Evolutionary conservation across 306 rosid species (phyloP).

Genomic region (Arachis stenosperma): DNA sequence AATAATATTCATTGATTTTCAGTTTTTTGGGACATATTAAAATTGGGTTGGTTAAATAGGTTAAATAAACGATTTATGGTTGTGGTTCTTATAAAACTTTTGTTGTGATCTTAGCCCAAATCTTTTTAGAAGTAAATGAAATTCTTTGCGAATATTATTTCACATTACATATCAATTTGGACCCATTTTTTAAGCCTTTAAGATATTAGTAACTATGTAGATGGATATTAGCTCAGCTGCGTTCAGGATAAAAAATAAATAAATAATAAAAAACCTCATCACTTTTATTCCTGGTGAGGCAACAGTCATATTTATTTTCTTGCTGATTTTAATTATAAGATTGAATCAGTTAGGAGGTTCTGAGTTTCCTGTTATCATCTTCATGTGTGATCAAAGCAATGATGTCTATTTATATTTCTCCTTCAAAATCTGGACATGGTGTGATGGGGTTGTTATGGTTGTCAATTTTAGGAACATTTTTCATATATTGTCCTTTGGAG

Average conservation of each 20-base stretch:
- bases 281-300: not conserved
- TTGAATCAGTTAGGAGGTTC: not conserved
- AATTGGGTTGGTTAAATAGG: too few relatives aligned
- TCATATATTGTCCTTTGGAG: not conserved
- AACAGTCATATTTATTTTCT: constrained; percentile 2
- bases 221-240: too few relatives aligned
- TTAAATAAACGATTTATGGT: too few relatives aligned
- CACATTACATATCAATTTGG: too few relatives aligned
- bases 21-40: not conserved
- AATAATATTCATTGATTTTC: not conserved
- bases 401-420: not conserved
- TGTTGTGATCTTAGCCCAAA: too few relatives aligned
- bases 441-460: not conserved
- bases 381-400: constrained; percentile 3
- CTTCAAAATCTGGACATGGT: constrained; percentile 6
- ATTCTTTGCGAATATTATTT: too few relatives aligned
- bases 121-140: too few relatives aligned
- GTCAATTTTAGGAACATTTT: not conserved
- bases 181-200: too few relatives aligned
- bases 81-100: too few relatives aligned
- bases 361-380: not conserved
- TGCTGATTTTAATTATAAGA: not conserved
- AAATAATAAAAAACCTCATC: too few relatives aligned
- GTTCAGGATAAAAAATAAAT: too few relatives aligned
- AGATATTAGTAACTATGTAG: too few relatives aligned